phyloP scores from a whole-genome alignment of 1,284 basidiomycete genomes.

The Sporisorium graminicola region DNA sequence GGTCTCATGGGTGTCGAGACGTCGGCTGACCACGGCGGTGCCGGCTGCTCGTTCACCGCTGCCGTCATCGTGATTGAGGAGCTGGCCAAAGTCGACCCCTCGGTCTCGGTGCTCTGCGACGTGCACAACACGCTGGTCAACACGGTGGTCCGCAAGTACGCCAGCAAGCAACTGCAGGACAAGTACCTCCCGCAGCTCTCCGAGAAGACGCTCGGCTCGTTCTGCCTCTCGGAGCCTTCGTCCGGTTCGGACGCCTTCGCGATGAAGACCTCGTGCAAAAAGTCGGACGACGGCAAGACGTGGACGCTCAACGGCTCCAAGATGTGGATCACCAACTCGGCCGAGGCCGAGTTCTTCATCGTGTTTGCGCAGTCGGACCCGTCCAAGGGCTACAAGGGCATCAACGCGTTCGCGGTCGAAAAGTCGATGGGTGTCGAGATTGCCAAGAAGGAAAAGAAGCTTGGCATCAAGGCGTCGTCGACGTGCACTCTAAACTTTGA shows the following conservation, averaged over 20 bases:
- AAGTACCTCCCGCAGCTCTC: constrained; percentile 90
- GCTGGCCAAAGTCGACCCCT: constrained; percentile 94
- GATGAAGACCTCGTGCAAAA: constrained; percentile 90
- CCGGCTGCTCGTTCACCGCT: constrained; percentile 91
- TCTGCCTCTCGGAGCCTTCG: constrained; percentile 91
- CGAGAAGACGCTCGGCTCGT: constrained; percentile 87
- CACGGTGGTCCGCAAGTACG: constrained; percentile 91
- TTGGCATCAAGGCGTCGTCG: constrained; percentile 96
- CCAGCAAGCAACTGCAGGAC: constrained; percentile 84
- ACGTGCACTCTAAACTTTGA: constrained; percentile 97
- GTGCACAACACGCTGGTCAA: constrained; percentile 90
- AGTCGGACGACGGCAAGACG: constrained; percentile 76
- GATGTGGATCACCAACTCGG: constrained; percentile 99
- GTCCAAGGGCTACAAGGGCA: constrained; percentile 97
- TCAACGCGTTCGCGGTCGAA: constrained; percentile 95
- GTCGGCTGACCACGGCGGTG: constrained; percentile 82
- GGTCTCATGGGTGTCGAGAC: constrained; percentile 99
- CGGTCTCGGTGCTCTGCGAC: constrained; percentile 95
- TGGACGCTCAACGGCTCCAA: constrained; percentile 94
- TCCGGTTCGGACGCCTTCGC: constrained; percentile 98
- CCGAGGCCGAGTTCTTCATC: constrained; percentile 88
- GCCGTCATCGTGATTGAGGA: constrained; percentile 98
- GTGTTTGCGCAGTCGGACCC: constrained; percentile 96
- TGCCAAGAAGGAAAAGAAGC: constrained; percentile 98
- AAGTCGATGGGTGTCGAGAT: constrained; percentile 97